A percentile compares a stretch with the other conserved stretches of the same genome.
These are phyloP conservation scores for Seminavis robusta DNA, from an alignment of 108 stramenopile genomes.

Conservation along the genomic window DNA sequence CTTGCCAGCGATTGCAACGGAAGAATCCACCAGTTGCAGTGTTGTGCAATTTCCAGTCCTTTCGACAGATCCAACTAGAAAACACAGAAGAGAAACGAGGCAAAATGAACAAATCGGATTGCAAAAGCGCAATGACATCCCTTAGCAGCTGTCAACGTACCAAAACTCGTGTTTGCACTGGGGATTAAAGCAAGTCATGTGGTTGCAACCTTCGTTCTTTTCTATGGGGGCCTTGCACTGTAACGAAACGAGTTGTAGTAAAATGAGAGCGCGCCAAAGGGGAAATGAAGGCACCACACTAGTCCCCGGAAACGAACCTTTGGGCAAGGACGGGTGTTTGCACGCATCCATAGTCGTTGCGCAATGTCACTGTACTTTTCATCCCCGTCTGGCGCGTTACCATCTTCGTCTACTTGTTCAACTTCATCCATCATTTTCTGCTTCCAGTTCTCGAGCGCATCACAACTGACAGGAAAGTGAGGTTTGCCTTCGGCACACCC, in stretches of 20 bases:
- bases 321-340: slow-evolving; percentile 71
- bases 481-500: slow-evolving; percentile 28
- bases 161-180: slow-evolving; percentile 61
- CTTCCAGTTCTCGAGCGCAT: slow-evolving; percentile 45
- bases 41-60: slow-evolving; percentile 56
- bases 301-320: neutral
- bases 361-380: slow-evolving; percentile 39
- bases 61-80: slow-evolving; percentile 59
- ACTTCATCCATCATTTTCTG: slow-evolving; percentile 39
- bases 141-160: neutral
- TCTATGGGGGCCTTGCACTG: slow-evolving; percentile 60
- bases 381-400: neutral
- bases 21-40: slow-evolving; percentile 58
- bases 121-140: neutral
- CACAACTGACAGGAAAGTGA: slow-evolving; percentile 54
- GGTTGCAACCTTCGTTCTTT: slow-evolving; percentile 78
- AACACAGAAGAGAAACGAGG: neutral
- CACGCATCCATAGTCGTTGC: slow-evolving; percentile 62
- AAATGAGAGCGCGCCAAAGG: neutral
- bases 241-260: neutral
- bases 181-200: slow-evolving; percentile 57
- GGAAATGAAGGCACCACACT: neutral
- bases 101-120: neutral
- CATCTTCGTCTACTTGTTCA: slow-evolving; percentile 19
- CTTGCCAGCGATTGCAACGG: slow-evolving; percentile 56